Evolutionary conservation across 805 yeast species (phyloP).

Genomic region (Lipomyces spencermartinsiae): DNA sequence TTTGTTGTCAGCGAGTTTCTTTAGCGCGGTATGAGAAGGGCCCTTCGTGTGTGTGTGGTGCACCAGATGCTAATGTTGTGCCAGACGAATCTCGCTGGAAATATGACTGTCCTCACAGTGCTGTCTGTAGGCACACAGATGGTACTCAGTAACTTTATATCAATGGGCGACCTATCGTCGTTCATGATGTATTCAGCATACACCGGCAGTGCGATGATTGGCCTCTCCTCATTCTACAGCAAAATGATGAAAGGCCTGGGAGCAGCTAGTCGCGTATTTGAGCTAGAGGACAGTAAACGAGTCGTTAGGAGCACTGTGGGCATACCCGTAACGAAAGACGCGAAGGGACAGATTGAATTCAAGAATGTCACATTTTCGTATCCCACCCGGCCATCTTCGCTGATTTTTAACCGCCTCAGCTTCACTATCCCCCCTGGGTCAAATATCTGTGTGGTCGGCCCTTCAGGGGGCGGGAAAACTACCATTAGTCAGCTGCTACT

Average conservation of each 20-base stretch:
- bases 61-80: constrained; percentile 72
- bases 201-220: constrained; percentile 89
- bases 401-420: constrained; percentile 65
- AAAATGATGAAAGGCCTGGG: constrained; percentile 98
- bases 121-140: constrained; percentile 83
- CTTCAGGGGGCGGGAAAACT: constrained; percentile 94
- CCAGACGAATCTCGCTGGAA: constrained; percentile 79
- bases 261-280: constrained; percentile 91
- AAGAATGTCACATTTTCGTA: constrained; percentile 71
- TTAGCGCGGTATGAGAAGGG: constrained; percentile 54
- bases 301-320: constrained; percentile 54
- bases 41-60: constrained; percentile 31
- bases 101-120: constrained; percentile 74
- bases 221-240: constrained; percentile 86
- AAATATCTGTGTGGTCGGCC: constrained; percentile 92
- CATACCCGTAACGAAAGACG: constrained; percentile 21
- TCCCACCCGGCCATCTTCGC: constrained; percentile 79
- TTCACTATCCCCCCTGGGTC: constrained; percentile 76
- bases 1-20: constrained; percentile 65
- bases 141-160: constrained; percentile 74
- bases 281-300: constrained; percentile 78
- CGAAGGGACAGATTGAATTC: constrained; percentile 56
- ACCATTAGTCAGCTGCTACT: constrained; percentile 76
- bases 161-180: constrained; percentile 88
- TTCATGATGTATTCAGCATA: constrained; percentile 95